Conservation (phyloP, 768 basidiomycete genomes). For the Boletus patriciae region DNA sequence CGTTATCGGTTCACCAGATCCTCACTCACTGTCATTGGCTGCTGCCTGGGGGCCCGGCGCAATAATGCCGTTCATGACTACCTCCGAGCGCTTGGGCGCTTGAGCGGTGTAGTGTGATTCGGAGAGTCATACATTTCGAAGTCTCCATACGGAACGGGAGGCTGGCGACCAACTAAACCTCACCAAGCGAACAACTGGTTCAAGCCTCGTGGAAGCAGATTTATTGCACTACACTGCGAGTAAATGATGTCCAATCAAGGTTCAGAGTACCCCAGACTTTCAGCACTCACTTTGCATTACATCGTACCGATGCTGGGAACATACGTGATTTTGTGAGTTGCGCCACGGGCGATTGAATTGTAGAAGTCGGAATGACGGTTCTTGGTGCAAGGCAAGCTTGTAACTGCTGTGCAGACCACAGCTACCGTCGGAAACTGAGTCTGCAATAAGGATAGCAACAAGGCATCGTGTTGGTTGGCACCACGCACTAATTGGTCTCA, state of each 20-base stretch:
- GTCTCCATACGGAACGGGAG: neutral
- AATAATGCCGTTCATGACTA: neutral
- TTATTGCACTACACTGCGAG: neutral
- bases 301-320: neutral
- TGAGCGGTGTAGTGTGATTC: neutral
- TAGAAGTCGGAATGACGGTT: neutral
- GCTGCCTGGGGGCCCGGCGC: neutral
- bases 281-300: conserved; percentile 4
- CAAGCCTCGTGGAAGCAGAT: neutral
- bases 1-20: neutral
- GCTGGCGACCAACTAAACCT: neutral
- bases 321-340: neutral
- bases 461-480: neutral
- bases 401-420: neutral
- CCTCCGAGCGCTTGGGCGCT: neutral
- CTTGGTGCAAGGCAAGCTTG: neutral
- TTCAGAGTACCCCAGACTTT: neutral
- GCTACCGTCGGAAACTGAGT: neutral
- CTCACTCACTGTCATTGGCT: conserved; percentile 3
- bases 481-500: conserved; percentile 5
- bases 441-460: neutral
- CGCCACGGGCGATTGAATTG: neutral
- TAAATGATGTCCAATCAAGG: neutral
- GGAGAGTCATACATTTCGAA: neutral
- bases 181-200: neutral